Base-by-base conservation (phyloP, 2,329 filamentous ascomycete genomes). In the Paradendryphiella salina region DNA sequence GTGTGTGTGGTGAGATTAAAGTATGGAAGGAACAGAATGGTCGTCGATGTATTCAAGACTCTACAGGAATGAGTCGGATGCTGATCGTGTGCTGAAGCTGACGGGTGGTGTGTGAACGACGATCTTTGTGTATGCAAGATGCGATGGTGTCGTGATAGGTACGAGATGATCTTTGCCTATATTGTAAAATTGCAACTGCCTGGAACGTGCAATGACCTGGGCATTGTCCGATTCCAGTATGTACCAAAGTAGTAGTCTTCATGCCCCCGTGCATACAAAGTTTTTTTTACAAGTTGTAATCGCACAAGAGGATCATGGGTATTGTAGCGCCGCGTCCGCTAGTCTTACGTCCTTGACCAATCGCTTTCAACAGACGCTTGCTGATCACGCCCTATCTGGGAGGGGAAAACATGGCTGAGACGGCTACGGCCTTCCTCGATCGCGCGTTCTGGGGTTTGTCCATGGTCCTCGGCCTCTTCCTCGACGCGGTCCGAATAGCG, bases 401-500 rank as follows among this genome's bases (percentile, higher is more conserved):
- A 56, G 2, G 60, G 54, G 5, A 69, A 29, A 11, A 48, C 57
- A 28, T 57, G 59, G 26, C 55, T 61, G 34, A 61, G 52, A 8
- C 54, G 57, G 15, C 55, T 50, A 17, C 46, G 54, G 8, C 63
- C 60, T 13, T 52, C 46, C 31, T 69, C 62, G 15, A 69, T 61
- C 1, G 63, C 49, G 31, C 60, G 61, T 11, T 45, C 56, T 1
- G 53, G 35, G 1, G 35, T 26, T 15, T 59, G 53, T 11, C 58
- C 59, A 1, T 56, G 57, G 3, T 65, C 55, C 7, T 54, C 59
- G 3, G 56, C 48, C 11, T 67, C 65, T n/a, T 67, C 66, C n/a
- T 65, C 57, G 29, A 69, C 48, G 33, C 65, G 61, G 46, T 72
- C 69, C 4, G 60, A 60, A 48, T 72, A 72, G 7, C 50, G 56